A percentile compares a stretch with the other conserved stretches of the same genome.
These are phyloP conservation scores for Dothideomycetidae sp. DNA, from an alignment of 2,329 filamentous ascomycete species.

Conservation along the genomic window DNA sequence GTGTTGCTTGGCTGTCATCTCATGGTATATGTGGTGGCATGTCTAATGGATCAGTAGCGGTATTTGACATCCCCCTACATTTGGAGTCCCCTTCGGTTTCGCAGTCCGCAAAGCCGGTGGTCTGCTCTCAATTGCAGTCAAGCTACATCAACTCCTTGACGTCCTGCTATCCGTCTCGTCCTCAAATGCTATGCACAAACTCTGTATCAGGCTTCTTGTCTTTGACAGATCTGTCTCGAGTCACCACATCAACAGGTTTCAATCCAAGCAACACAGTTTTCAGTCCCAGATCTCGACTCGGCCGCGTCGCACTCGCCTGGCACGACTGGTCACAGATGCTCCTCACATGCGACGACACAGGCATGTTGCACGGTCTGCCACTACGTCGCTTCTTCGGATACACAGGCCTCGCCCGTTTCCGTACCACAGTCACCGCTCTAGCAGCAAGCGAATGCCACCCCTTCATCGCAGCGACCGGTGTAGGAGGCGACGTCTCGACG, in stretches of 20 bases:
- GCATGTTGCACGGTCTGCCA: slow-evolving; percentile 34
- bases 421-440: slow-evolving; percentile 26
- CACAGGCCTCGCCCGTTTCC: slow-evolving; percentile 25
- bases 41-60: slow-evolving; percentile 41
- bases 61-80: slow-evolving; percentile 35
- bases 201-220: slow-evolving; percentile 41
- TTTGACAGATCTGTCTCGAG: slow-evolving; percentile 40
- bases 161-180: slow-evolving; percentile 40
- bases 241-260: slow-evolving; percentile 30
- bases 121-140: slow-evolving; percentile 30
- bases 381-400: slow-evolving; percentile 39
- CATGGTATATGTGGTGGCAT: slow-evolving; percentile 41
- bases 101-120: slow-evolving; percentile 26
- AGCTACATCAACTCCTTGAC: slow-evolving; percentile 34
- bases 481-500: slow-evolving; percentile 36
- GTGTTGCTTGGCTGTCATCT: slow-evolving; percentile 42
- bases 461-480: slow-evolving; percentile 37
- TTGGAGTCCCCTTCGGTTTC: slow-evolving; percentile 22
- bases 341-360: slow-evolving; percentile 41
- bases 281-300: slow-evolving; percentile 36
- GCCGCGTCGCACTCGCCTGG: slow-evolving; percentile 37
- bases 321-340: slow-evolving; percentile 42
- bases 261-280: slow-evolving; percentile 30
- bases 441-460: slow-evolving; percentile 41
- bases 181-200: slow-evolving; percentile 38